These are phyloP conservation scores for Fusarium kyushuense DNA, from an alignment of 2,329 filamentous ascomycete genomes.

Conservation along the genomic window DNA sequence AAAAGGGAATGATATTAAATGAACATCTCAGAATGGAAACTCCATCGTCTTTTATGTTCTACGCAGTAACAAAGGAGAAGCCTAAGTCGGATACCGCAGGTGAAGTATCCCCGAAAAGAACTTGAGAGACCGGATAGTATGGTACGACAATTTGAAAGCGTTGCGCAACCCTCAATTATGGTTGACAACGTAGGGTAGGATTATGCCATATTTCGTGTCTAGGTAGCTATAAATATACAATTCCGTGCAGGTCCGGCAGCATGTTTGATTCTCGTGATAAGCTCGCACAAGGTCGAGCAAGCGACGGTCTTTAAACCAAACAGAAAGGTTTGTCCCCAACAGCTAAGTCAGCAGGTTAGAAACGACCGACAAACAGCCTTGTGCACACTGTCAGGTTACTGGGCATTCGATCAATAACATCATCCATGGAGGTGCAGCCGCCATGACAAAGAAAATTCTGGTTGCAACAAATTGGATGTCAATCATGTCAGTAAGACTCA, in stretches of 20 bases:
- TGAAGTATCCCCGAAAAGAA: conserved; percentile 3
- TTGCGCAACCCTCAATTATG: conserved; percentile 14
- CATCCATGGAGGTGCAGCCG: conserved; percentile 13
- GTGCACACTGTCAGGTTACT: neutral
- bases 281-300: neutral
- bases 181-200: conserved; percentile 25
- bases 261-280: neutral
- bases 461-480: conserved; percentile 26
- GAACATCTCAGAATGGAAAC: neutral
- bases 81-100: neutral
- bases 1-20: neutral
- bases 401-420: conserved; percentile 1
- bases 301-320: neutral
- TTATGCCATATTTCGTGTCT: conserved; percentile 20
- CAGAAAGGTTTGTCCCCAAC: neutral
- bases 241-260: conserved; percentile 5
- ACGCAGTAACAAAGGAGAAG: neutral
- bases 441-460: neutral
- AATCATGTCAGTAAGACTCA: conserved; percentile 37
- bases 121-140: conserved; percentile 12
- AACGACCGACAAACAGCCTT: neutral
- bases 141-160: conserved; percentile 31
- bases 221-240: conserved; percentile 23
- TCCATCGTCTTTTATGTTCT: neutral
- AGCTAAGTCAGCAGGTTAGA: neutral